A percentile compares a stretch with the other conserved stretches of the same genome.
These are phyloP conservation scores for Nicotiana sylvestris DNA, from an alignment of 257 asterid species.

Conservation along the genomic window DNA sequence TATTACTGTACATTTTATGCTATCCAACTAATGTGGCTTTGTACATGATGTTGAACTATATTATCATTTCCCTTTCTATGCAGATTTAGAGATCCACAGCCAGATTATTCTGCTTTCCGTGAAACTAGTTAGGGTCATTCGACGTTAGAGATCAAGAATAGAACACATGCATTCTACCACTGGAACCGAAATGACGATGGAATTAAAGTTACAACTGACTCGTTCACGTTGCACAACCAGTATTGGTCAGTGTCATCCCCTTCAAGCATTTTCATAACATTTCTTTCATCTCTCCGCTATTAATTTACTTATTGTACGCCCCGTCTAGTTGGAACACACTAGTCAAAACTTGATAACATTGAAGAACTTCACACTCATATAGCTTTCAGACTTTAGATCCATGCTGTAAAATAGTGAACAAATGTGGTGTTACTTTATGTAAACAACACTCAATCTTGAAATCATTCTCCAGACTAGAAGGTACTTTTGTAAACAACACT, in stretches of 20 bases:
- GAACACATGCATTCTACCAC: conserved; percentile 87
- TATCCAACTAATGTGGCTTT: neutral
- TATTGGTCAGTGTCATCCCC: conserved; percentile 54
- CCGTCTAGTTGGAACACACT: neutral
- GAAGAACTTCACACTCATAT: neutral
- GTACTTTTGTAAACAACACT: neutral
- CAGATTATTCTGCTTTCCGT: conserved; percentile 90
- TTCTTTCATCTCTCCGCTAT: neutral
- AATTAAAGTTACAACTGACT: conserved; percentile 64
- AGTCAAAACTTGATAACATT: neutral
- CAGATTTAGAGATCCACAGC: conserved; percentile 93
- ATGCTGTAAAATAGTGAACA: neutral
- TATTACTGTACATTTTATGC: neutral
- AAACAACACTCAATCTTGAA: neutral
- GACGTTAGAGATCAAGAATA: conserved; percentile 73
- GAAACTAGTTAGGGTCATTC: conserved; percentile 99
- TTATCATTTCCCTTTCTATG: neutral
- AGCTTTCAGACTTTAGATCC: neutral
- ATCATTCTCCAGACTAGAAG: neutral
- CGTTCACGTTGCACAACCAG: conserved; percentile 73
- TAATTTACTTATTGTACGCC: neutral
- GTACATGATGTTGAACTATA: neutral
- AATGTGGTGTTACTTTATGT: neutral
- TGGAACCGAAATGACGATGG: conserved; percentile 98
- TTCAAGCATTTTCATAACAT: neutral